Percentiles rank a stretch among this genome's conserved stretches.
phyloP scores from a whole-genome alignment of 2,329 filamentous ascomycete species.

The Phaeosphaeriaceae sp. region DNA sequence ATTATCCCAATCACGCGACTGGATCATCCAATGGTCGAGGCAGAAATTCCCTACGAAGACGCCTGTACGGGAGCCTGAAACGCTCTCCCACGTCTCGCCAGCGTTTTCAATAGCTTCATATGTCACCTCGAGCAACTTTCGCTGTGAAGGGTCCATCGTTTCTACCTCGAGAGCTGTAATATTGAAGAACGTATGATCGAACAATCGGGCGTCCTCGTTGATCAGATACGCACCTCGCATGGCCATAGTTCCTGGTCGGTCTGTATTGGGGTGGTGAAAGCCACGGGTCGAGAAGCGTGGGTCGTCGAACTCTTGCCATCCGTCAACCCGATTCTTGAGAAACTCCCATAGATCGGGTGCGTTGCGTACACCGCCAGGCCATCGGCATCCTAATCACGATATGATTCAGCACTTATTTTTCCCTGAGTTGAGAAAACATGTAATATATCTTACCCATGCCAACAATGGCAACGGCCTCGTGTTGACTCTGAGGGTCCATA shows the following conservation, averaged over 20 bases:
- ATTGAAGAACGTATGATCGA: conserved; percentile 45
- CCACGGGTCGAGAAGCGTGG: conserved; percentile 35
- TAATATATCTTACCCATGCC: no score
- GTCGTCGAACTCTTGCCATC: conserved; percentile 34
- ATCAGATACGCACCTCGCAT: conserved; percentile 32
- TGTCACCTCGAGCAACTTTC: conserved; percentile 35
- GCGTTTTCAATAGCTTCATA: conserved; percentile 51
- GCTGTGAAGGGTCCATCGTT: conserved; percentile 35
- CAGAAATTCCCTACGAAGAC: conserved; percentile 30
- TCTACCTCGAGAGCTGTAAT: conserved; percentile 24
- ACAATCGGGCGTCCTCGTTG: conserved; percentile 40
- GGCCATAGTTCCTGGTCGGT: conserved; percentile 31
- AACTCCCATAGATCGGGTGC: conserved; percentile 30
- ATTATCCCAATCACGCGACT: conserved; percentile 22
- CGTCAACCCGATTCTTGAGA: conserved; percentile 38
- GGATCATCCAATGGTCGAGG: conserved; percentile 19
- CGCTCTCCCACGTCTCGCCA: conserved; percentile 33
- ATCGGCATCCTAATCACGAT: no score
- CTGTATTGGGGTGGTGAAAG: conserved; percentile 38
- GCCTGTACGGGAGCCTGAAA: conserved; percentile 26
- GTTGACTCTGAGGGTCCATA: no score
- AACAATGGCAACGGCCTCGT: no score
- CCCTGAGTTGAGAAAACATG: no score
- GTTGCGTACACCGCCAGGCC: no score
- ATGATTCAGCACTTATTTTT: no score